Base-by-base conservation (phyloP, 2,329 filamentous ascomycete species). In the Neonectria neomacrospora region DNA sequence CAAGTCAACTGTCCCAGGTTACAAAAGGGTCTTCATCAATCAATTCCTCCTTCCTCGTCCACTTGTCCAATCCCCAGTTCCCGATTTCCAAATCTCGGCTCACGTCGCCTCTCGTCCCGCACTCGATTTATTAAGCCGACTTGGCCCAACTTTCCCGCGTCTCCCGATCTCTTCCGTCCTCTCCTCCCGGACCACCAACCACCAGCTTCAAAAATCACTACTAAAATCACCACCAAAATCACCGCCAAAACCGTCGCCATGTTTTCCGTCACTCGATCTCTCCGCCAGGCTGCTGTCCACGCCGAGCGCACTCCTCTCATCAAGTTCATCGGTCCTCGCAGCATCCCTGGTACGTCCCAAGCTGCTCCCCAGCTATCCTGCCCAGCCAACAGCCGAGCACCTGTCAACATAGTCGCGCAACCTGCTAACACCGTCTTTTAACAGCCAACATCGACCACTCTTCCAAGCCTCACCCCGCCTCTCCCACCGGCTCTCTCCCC, bases 371-470 rank as follows among this genome's bases (percentile, higher is more conserved):
- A 23, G 48, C 37, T 45, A 51, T 48, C n/a, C 22, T 23, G 51
- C 52, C 41, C 48, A 26, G 54, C 42, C 16, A 44, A 45, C 44
- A 41, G 51, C 39, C 51, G 22, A 28, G 18, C n/a, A 47, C 39
- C 52, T 37, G 23, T 52, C 48, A 52, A 30, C 11, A 45, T 22
- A 28, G 14, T 28, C 54, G 54, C 26, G 14, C 23, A 28, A 54
- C 39, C n/a, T 55, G 60, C 71, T 73, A 67, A 73, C 66, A 55
- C 12, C 39, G 18, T 45, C 32, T 26, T 28, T 26, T 59, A 37
- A n/a, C 79, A 93, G 91, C 89, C 72, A 80, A 83, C 62, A 75
- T 93, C 75, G 91, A 94, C 83, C 91, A 93, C 84, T 84, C 88
- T 48, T 90, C 91, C 66, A 85, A 88, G 70, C 86, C 88, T 71